A percentile compares a stretch with the other conserved stretches of the same genome.
Conservation (phyloP, 441 rosid species). For the Cnidoscolus chayamansa region DNA sequence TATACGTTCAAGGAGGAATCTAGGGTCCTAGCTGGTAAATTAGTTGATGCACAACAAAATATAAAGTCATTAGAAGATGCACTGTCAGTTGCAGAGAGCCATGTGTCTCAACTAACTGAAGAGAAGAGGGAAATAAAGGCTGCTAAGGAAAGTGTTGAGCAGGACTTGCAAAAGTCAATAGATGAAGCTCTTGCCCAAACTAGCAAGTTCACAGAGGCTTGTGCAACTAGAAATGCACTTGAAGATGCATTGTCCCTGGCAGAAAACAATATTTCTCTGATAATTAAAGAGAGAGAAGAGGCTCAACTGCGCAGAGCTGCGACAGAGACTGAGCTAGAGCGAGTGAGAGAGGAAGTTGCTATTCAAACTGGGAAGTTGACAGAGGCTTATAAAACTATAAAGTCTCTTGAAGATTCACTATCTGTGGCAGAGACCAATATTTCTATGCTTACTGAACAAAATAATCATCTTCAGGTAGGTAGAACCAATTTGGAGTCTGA, state of each 20-base stretch:
- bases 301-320: constrained; percentile 48
- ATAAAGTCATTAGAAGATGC: constrained; percentile 54
- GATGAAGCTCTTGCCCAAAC: constrained; percentile 51
- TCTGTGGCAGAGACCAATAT: constrained; percentile 50
- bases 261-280: constrained; percentile 48
- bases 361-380: constrained; percentile 46
- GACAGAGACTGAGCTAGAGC: constrained; percentile 53
- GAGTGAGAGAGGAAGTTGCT: constrained; percentile 46
- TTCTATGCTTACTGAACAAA: constrained; percentile 49
- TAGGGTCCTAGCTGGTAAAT: constrained; percentile 38
- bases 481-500: constrained; percentile 51
- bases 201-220: constrained; percentile 51
- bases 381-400: constrained; percentile 55
- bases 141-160: constrained; percentile 47
- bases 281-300: constrained; percentile 66
- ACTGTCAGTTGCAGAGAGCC: constrained; percentile 48
- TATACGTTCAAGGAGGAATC: constrained; percentile 48
- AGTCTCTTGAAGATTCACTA: constrained; percentile 62
- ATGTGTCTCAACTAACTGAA: constrained; percentile 43
- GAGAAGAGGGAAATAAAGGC: constrained; percentile 47
- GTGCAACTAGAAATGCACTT: constrained; percentile 48
- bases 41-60: constrained; percentile 50
- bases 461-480: constrained; percentile 35
- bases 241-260: constrained; percentile 65
- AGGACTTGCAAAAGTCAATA: constrained; percentile 54